phyloP scores from a whole-genome alignment of 2,329 filamentous ascomycete species.

The Aspergillus intermedius region DNA sequence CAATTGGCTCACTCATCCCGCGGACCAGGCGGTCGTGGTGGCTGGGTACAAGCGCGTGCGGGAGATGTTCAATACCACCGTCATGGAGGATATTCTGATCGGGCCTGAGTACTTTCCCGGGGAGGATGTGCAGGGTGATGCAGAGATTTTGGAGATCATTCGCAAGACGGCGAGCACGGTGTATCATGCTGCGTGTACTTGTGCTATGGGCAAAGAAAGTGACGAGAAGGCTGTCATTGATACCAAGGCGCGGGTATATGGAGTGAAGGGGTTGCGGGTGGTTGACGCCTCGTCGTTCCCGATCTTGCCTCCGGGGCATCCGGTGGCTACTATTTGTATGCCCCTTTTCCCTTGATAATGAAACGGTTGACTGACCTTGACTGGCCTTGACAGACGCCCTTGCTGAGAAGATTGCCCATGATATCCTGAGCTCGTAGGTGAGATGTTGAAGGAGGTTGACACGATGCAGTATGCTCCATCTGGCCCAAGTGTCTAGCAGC shows the following conservation, averaged over 20 bases:
- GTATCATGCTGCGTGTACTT: constrained; percentile 31
- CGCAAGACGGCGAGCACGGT: constrained; percentile 19
- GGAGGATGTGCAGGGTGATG: constrained; percentile 31
- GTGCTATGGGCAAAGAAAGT: constrained; percentile 29
- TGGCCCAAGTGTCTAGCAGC: no score
- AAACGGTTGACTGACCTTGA: background rate
- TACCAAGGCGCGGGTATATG: constrained; percentile 20
- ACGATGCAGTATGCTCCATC: no score
- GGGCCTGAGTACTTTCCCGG: constrained; percentile 33
- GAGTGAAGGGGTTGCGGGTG: constrained; percentile 26
- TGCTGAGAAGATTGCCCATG: constrained; percentile 34
- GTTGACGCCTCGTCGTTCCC: constrained; percentile 31
- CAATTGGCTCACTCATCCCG: constrained; percentile 37
- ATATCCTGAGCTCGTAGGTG: constrained; percentile 4
- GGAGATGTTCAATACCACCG: constrained; percentile 22
- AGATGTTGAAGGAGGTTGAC: no score
- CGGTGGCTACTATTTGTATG: constrained; percentile 30
- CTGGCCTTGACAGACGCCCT: constrained; percentile 21
- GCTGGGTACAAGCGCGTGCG: constrained; percentile 38
- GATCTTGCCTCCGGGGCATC: constrained; percentile 33
- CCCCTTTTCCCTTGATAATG: background rate
- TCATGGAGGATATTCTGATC: constrained; percentile 20
- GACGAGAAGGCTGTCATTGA: constrained; percentile 31
- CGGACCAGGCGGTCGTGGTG: constrained; percentile 40
- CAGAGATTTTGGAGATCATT: constrained; percentile 31